Evolutionary conservation across 2,329 filamentous ascomycete genomes (phyloP).

Genomic region (Monosporascus sp.): DNA sequence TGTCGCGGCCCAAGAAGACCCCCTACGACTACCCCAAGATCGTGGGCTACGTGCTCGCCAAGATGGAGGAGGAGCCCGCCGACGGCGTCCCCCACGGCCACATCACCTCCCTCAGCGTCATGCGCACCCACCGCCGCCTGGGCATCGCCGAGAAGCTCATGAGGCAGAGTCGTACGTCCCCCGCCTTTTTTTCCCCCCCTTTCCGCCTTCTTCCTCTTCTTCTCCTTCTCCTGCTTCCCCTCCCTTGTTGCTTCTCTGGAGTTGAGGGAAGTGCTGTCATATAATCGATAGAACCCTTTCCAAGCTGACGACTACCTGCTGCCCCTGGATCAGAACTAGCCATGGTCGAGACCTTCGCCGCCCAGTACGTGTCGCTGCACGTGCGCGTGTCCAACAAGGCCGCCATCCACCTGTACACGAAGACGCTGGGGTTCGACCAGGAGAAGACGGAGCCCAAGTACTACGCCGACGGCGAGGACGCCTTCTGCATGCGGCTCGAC

Average conservation of each 20-base stretch:
- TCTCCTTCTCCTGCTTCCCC: neutral
- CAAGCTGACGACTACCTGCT: neutral
- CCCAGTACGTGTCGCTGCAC: constrained; percentile 90
- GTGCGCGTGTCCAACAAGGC: constrained; percentile 92
- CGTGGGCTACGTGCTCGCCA: constrained; percentile 97
- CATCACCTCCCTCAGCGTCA: constrained; percentile 91
- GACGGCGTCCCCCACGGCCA: constrained; percentile 92
- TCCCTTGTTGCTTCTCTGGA: neutral
- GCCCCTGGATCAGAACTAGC: constrained; percentile 63
- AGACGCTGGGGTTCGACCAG: constrained; percentile 83
- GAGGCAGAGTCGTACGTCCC: constrained; percentile 79
- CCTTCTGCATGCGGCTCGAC: constrained; percentile 89
- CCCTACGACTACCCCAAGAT: constrained; percentile 93
- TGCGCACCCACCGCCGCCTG: constrained; percentile 87
- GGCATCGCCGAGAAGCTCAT: constrained; percentile 97
- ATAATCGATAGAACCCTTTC: neutral
- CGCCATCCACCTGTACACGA: constrained; percentile 85
- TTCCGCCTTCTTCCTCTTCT: constrained; percentile 2
- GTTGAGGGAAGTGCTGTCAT: neutral
- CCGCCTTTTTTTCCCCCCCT: neutral
- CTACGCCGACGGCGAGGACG: constrained; percentile 97
- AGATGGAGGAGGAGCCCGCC: constrained; percentile 97
- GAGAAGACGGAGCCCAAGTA: constrained; percentile 85
- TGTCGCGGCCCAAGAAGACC: constrained; percentile 70
- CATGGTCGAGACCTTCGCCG: constrained; percentile 93